Evolutionary conservation across 768 basidiomycete species (phyloP).

Genomic region (Collybia sordida): DNA sequence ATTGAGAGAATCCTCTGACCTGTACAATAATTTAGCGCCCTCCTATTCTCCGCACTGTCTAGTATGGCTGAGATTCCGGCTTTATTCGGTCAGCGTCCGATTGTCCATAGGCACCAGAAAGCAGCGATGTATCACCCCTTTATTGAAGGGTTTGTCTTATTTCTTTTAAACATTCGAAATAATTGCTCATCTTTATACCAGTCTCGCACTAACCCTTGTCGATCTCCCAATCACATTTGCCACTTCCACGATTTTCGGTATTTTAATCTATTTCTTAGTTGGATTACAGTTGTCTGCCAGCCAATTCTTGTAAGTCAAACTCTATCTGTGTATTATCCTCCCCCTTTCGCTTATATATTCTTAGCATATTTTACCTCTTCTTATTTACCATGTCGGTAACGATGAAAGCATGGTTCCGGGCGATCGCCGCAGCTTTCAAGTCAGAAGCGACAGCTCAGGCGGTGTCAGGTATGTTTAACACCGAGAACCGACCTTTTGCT

Average conservation of each 20-base stretch:
- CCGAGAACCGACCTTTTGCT: neutral
- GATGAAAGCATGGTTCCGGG: slow-evolving; percentile 79
- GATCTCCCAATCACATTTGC: slow-evolving; percentile 58
- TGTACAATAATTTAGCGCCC: slow-evolving; percentile 32
- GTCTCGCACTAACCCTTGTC: slow-evolving; percentile 57
- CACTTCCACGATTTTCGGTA: slow-evolving; percentile 41
- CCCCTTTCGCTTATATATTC: neutral
- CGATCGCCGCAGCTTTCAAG: slow-evolving; percentile 58
- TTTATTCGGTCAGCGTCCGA: slow-evolving; percentile 60
- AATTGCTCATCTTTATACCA: slow-evolving; percentile 18
- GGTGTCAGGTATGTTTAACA: slow-evolving; percentile 22
- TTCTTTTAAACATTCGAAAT: neutral
- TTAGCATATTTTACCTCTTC: slow-evolving; percentile 59
- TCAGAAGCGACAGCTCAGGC: slow-evolving; percentile 63
- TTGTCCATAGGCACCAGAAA: slow-evolving; percentile 54
- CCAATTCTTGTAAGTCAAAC: slow-evolving; percentile 58
- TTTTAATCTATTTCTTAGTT: slow-evolving; percentile 64
- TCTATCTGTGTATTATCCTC: no score
- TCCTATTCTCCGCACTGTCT: slow-evolving; percentile 58
- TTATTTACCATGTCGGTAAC: slow-evolving; percentile 56
- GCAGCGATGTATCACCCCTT: slow-evolving; percentile 66
- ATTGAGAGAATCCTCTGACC: no score
- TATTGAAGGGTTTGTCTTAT: slow-evolving; percentile 34
- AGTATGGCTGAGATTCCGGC: slow-evolving; percentile 67
- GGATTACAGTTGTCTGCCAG: slow-evolving; percentile 50